A percentile compares a stretch with the other conserved stretches of the same genome.
These are phyloP conservation scores for baker's yeast (Saccharomyces cerevisiae) DNA, from an alignment of 805 yeast genomes.

Conservation along the genomic window DNA sequence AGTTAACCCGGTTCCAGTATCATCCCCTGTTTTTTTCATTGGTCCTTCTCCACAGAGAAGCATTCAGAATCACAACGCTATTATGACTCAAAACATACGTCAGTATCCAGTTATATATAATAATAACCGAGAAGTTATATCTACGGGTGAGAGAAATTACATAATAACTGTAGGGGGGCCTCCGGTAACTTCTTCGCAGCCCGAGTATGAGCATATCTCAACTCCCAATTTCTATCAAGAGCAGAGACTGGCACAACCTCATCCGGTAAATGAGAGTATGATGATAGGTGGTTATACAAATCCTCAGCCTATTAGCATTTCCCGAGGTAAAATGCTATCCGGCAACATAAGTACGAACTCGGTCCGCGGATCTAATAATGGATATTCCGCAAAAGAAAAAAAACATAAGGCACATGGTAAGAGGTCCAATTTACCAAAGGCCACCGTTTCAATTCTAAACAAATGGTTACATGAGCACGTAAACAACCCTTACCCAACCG, in stretches of 20 bases:
- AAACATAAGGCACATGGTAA: conserved; percentile 22
- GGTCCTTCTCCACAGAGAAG: not conserved
- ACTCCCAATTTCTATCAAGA: not conserved
- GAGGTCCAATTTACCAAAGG: conserved; percentile 71
- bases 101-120: not conserved
- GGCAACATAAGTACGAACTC: not conserved
- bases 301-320: not conserved
- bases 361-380: not conserved
- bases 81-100: not conserved
- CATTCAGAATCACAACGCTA: not conserved
- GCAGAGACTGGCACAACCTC: not conserved
- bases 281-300: not conserved
- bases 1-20: not conserved
- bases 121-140: not conserved
- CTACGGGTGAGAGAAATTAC: not conserved
- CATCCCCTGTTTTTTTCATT: not conserved
- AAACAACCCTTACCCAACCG: conserved; percentile 78
- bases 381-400: not conserved
- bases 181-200: not conserved
- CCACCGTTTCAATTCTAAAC: conserved; percentile 62
- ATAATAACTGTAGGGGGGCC: not conserved
- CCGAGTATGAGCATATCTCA: not conserved
- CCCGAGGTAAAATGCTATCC: not conserved
- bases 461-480: conserved; percentile 68
- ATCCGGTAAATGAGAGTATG: not conserved